Evolutionary conservation across 2,329 filamentous ascomycete species (phyloP), one percentile per base, ranked within the genome.

Genomic region (Pseudocercospora cruenta): DNA sequence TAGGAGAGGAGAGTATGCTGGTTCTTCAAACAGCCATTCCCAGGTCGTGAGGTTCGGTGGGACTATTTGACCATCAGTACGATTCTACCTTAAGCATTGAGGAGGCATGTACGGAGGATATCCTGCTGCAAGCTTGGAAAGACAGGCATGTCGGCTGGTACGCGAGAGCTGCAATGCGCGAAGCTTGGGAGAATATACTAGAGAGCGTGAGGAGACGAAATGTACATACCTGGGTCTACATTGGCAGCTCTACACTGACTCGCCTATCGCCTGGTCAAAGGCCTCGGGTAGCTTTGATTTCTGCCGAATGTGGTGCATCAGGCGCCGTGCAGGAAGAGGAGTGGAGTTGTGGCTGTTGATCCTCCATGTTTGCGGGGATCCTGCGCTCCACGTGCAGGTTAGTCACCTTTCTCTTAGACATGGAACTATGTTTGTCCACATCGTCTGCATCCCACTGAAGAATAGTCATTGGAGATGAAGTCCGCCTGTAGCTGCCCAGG

Each of bases 1-100:
- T 19, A 75, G 75, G 14, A 86, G 72, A 1, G 84, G 84, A 1
- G 84, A 87, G 70, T 84, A 83, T 19, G 74, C 74, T 4, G 80
- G 73, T 0, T 84, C 85, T 70, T 87, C 83, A 74, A 89, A 88
- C 12, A 88, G 80, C 84, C 85, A 90, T 70, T 86, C 82, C 87
- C 87, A 90, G 47, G 87, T 82, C 7, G 86, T 83, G 26, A 87
- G 73, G 66, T 85, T 77, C 43, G 80, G 80, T 10, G 86, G 86
- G 4, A 87, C 85, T 87, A 63, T 10, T n/a, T 3, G 14, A 53
- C 2, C 39, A 36, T 69, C 49, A 68, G 68, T 31, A 36, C 19
- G 19, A 4, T 16, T 24, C 22, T 43, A 19, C 5, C 39, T 43
- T 7, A 19, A 19, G 22, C 26, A 21, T 43, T 16, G 28, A 45